Conservation (phyloP, 1,284 basidiomycete genomes). For the Sporisorium iseilematis-ciliati region DNA sequence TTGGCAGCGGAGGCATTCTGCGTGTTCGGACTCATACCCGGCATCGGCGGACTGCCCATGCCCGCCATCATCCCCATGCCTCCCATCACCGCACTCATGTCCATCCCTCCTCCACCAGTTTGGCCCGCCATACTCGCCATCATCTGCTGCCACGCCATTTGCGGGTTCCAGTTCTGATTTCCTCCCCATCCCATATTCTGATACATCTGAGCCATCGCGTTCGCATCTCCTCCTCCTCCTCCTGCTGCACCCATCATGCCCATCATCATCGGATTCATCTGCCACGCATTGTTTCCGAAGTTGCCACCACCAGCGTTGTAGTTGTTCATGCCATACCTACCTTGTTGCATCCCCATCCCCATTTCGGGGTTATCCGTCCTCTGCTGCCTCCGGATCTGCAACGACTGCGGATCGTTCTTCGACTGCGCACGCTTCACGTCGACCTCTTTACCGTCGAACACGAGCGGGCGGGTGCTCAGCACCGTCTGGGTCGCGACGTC, state of each 20-base stretch:
- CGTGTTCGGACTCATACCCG: conserved; percentile 45
- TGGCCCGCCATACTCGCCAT: conserved; percentile 52
- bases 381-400: conserved; percentile 39
- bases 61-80: conserved; percentile 66
- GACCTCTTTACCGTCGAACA: conserved; percentile 76
- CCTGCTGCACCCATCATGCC: conserved; percentile 58
- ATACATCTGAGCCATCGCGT: conserved; percentile 74
- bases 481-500: conserved; percentile 83
- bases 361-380: conserved; percentile 22
- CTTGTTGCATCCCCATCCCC: conserved; percentile 19
- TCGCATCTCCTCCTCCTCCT: conserved; percentile 69
- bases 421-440: conserved; percentile 79
- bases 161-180: conserved; percentile 63
- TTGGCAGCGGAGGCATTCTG: conserved; percentile 23
- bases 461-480: conserved; percentile 63
- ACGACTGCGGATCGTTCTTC: conserved; percentile 41
- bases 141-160: conserved; percentile 68
- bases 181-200: conserved; percentile 72
- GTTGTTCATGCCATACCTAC: conserved; percentile 16
- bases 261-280: conserved; percentile 74
- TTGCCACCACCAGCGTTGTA: conserved; percentile 76
- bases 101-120: conserved; percentile 66
- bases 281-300: conserved; percentile 70
- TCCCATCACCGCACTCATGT: conserved; percentile 72
- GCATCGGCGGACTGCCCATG: conserved; percentile 38